Evolutionary conservation across 2,329 filamentous ascomycete species (phyloP).

Genomic region (Aspergillus persii): DNA sequence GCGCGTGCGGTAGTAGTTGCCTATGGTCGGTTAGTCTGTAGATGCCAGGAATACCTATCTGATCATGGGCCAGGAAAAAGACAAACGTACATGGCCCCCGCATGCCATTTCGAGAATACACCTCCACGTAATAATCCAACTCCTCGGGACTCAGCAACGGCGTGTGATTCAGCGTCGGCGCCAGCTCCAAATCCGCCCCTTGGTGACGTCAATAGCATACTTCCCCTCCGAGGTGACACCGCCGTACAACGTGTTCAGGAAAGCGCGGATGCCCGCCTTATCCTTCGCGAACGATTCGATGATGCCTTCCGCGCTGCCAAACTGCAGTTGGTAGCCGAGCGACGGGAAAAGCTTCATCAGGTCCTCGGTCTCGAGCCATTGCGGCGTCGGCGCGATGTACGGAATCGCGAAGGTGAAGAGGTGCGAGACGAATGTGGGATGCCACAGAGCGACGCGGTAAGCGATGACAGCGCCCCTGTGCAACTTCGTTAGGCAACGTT

Average conservation of each 20-base stretch:
- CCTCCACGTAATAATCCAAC: constrained; percentile 5
- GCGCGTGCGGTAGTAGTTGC: constrained; percentile 6
- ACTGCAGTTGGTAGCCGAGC: constrained; percentile 4
- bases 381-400: constrained; percentile 1
- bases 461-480: constrained; percentile 6
- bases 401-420: constrained; percentile 8
- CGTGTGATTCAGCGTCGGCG: background rate
- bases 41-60: background rate
- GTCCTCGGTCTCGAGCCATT: background rate
- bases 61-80: background rate
- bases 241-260: constrained; percentile 7
- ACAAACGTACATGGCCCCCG: constrained; percentile 3
- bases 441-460: constrained; percentile 3
- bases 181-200: background rate
- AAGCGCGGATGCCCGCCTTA: constrained; percentile 1
- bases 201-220: constrained; percentile 1
- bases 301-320: constrained; percentile 4
- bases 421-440: constrained; percentile 3
- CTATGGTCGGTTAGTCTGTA: background rate
- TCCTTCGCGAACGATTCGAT: constrained; percentile 5
- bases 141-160: constrained; percentile 2
- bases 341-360: background rate
- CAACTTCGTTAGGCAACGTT: background rate
- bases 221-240: constrained; percentile 4
- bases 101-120: constrained; percentile 3